Evolutionary conservation across 331 rosid genomes (phyloP), one percentile per base, ranked within the genome.

Genomic region (Spiraea crenata): DNA sequence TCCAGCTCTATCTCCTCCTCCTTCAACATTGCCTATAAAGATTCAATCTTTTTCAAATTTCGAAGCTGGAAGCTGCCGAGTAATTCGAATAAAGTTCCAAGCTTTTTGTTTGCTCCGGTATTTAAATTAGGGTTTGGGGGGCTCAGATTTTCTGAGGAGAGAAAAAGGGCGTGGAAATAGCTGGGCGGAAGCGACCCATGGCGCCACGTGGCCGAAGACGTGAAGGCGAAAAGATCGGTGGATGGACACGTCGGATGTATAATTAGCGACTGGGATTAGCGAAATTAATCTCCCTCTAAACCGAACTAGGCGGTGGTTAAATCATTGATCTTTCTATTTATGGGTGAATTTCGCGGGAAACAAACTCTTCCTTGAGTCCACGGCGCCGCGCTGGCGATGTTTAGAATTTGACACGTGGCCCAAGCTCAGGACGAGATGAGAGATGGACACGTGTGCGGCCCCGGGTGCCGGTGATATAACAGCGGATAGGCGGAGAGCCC

Each of bases 1-100:
- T 89, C 97, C 6, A 92, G 85, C 67, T 83, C 89, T 1, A 86
- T 65, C 58, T 77, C 75, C 17, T 71, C 77, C 41, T 69, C 80
- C 63, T 74, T 67, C 19, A 74, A 3, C 12, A 71, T 61, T 7
- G 61, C 17, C 70, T 73, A 25, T 25, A 25, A 25, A 25, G 1
- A 25, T 25, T 25, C 31, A 25, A 25, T 25, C 31, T 25, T 25
- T 25, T 25, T 25, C 31, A 25, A 25, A 25, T 25, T 25, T 25
- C 2, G 35, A 39, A 65, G 75, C 67, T 49, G 4, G 57, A 25
- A 63, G 60, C 4, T 31, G 46, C 31, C 9, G 25, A 25, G 40
- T 16, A 16, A 20, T 35, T 12, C n/a, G 52, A 63, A 44, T 6
- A 55, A 77, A 42, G 52, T 45, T 38, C 38, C 25, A 3, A 3